Conservation (phyloP, 2,329 filamentous ascomycete genomes). For the Pezicula radicicola region DNA sequence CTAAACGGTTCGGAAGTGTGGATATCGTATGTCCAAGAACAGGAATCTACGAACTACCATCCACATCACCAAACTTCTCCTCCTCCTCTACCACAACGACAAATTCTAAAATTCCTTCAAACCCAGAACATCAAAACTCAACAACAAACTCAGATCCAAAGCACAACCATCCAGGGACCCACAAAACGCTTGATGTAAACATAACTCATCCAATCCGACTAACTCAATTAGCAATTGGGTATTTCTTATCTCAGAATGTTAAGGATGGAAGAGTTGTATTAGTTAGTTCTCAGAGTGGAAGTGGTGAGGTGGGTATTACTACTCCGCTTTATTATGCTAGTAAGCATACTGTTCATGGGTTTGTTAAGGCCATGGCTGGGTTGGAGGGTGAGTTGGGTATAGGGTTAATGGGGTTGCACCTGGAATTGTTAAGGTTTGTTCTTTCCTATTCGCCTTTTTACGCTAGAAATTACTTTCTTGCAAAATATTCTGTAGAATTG, state of each 20-base stretch:
- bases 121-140: too few relatives aligned
- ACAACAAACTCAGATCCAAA: too few relatives aligned
- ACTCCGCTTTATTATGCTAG: constrained; percentile 44
- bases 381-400: constrained; percentile 33
- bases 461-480: not conserved
- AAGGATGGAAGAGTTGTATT: constrained; percentile 6
- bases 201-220: constrained; percentile 48
- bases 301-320: constrained; percentile 21
- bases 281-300: not conserved
- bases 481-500: too few relatives aligned
- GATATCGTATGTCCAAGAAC: constrained; percentile 42
- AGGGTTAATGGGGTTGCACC: constrained; percentile 43
- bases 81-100: not conserved
- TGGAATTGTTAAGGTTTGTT: constrained; percentile 29
- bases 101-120: not conserved
- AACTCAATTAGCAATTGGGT: constrained; percentile 46
- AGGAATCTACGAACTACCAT: constrained; percentile 42
- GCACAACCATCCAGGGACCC: constrained; percentile 37
- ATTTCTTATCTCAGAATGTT: constrained; percentile 35
- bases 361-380: constrained; percentile 37
- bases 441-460: not conserved
- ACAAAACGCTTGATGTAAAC: constrained; percentile 46
- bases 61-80: not conserved
- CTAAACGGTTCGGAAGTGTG: constrained; percentile 31
- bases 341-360: constrained; percentile 45